Base-by-base conservation (phyloP, 306 rosid species). In the Delonix regia region DNA sequence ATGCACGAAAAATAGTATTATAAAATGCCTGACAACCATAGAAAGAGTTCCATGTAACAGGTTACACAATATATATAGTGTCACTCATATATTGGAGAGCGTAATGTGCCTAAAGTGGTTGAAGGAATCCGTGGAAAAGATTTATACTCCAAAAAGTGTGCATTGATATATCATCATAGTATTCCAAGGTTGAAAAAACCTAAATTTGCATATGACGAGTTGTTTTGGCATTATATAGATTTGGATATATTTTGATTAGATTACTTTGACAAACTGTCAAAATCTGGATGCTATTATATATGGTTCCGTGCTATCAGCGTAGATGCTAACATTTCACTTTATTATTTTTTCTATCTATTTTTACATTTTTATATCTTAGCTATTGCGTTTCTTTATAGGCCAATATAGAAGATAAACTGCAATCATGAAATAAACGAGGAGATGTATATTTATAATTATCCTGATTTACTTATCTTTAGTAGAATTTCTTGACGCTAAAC, bases 121-220 rank as follows among this genome's bases (percentile, higher is more conserved):
- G 83, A 61, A 78, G 83, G 88, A 88, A 86, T 88, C 86, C 71
- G 81, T 86, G 69, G 42, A 76, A 79, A 87, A 78, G 83, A 75
- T 85, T 83, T 85, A 75, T 78, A 63, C 83, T 76, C 39, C 19
- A 13, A 13, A 74, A 82, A 83, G 82, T 68, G 75, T 53, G 49
- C 44, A 57, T 44, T 62, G 11, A 22, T 49, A 49, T 55, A 82
- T 76, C 72, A 76, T 73, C 48, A 63, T 85, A 45, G 48, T 64
- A 44, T 81, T 79, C 44, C 34, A 68, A 76, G 74, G 27, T 34
- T 81, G 73, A 71, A 51, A 21, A 70, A 53, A 28, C 48, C 71
- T 28, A 30, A 38, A 41, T 52, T 44, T 51, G 49, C 67, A 74
- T 76, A 63, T 69, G 57, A 38, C 76, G n/a, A 77, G 69, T 51